Evolutionary conservation across 2,329 filamentous ascomycete genomes (phyloP), one percentile per base, ranked within the genome.

Genomic region (Curvularia verruculosa): DNA sequence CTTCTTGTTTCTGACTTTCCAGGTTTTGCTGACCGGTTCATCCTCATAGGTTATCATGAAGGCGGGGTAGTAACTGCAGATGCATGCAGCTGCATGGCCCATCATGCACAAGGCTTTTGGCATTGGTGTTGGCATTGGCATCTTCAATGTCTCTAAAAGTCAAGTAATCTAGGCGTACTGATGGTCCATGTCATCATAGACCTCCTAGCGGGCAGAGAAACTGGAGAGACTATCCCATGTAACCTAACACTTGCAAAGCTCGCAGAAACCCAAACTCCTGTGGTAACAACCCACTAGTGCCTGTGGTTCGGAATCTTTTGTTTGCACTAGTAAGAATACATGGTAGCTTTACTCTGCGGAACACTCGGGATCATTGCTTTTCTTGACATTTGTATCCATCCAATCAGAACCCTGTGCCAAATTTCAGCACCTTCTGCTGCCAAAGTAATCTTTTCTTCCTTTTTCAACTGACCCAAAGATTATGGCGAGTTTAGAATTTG

Each of bases 51-150:
- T 21, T 34, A 19, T n/a, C 3, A 34, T 7, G 1, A 7, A 24
- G 12, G 37, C 39, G 49, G 49, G 31, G 39, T 51, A 51, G 40
- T 39, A 21, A 41, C 49, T 24, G 49, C 39, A 34, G 1, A 36
- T 12, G 18, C 37, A 50, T 50, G 48, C 48, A 40, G 13, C 18
- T 34, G 37, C 37, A 26, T 9, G 15, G 10, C 39, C 34, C 49
- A 23, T 21, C 7, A 18, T 44, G 28, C 39, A 34, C 15, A n/a
- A 3, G 3, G 31, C n/a, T 8, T 19, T 34, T 34, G 21, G 34
- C 3, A 24, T 34, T n/a, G n/a, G n/a, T n/a, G n/a, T n/a, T n/a
- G n/a, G n/a, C n/a, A n/a, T 24, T 19, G 13, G 2, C 5, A 9
- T 15, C 23, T 37, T 18, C 13, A 12, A 8, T 15, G 8, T 6